Conservation (phyloP, 2,329 filamentous ascomycete genomes). For the Neonectria magnoliae region DNA sequence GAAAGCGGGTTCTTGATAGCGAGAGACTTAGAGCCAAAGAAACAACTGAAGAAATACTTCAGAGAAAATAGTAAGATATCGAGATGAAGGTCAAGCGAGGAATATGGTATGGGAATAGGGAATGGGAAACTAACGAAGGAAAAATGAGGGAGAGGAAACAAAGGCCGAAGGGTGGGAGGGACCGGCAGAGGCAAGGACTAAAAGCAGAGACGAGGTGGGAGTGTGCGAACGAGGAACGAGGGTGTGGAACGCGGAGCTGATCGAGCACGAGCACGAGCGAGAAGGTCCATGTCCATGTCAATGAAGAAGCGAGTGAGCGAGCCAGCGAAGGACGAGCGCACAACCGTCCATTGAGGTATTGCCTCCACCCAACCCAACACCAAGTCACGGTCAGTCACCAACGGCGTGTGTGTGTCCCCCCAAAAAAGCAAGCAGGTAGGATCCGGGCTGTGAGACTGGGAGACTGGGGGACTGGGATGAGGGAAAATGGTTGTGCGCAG, state of each 20-base stretch:
- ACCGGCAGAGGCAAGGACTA: slow-evolving; percentile 33
- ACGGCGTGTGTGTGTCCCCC: background rate
- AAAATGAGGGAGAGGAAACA: slow-evolving; percentile 30
- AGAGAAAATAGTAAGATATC: background rate
- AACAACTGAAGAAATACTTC: slow-evolving; percentile 24
- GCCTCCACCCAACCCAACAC: background rate
- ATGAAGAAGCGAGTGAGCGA: background rate
- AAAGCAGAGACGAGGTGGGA: slow-evolving; percentile 37
- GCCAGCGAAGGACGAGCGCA: slow-evolving; percentile 3
- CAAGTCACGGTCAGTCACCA: background rate
- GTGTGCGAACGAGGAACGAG: slow-evolving; percentile 30
- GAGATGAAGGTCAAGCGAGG: slow-evolving; percentile 6
- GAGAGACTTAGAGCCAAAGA: slow-evolving; percentile 28
- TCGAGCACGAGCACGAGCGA: slow-evolving; percentile 20
- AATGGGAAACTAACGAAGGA: slow-evolving; percentile 29
- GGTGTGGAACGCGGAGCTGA: slow-evolving; percentile 25
- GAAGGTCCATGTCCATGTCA: slow-evolving; percentile 11
- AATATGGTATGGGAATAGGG: slow-evolving; percentile 1
- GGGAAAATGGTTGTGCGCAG: slow-evolving; percentile 23
- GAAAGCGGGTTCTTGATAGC: slow-evolving; percentile 16
- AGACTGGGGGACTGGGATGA: slow-evolving; percentile 2
- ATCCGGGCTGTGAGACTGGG: slow-evolving; percentile 13
- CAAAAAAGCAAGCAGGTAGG: slow-evolving; percentile 24
- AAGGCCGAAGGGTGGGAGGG: slow-evolving; percentile 21
- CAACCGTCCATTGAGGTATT: slow-evolving; percentile 4